Percentiles rank a stretch among this genome's conserved stretches.
phyloP scores from a whole-genome alignment of 2,329 filamentous ascomycete species.

The Hypoxylon sp. region DNA sequence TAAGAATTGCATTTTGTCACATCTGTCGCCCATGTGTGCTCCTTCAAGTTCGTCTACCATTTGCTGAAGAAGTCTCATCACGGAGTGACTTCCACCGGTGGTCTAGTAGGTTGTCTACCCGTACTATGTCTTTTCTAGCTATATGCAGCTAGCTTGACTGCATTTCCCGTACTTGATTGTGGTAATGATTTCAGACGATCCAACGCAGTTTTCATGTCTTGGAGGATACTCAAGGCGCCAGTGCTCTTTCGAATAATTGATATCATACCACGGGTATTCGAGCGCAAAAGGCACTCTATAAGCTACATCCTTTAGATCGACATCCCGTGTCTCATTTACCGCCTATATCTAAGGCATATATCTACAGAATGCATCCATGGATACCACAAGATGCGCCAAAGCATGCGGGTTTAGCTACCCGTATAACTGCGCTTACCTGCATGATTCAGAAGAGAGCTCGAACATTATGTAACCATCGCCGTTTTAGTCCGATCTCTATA shows the following conservation, averaged over 20 bases:
- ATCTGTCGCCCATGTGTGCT: conserved; percentile 46
- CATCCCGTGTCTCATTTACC: conserved; percentile 36
- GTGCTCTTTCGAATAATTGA: background rate
- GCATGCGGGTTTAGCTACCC: background rate
- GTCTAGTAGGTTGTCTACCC: conserved; percentile 1
- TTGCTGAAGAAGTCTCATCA: conserved; percentile 34
- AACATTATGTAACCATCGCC: conserved; percentile 28
- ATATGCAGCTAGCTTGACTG: conserved; percentile 15
- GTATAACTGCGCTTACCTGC: conserved; percentile 19
- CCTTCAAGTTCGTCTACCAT: conserved; percentile 7
- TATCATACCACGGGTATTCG: conserved; percentile 11
- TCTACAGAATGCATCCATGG: conserved; percentile 1
- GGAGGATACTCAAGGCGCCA: background rate
- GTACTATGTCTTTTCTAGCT: conserved; percentile 8
- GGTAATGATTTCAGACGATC: background rate
- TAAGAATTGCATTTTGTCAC: conserved; percentile 45
- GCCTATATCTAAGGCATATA: conserved; percentile 30
- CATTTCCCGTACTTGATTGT: background rate
- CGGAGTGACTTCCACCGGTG: conserved; percentile 14
- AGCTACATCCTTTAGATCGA: conserved; percentile 9
- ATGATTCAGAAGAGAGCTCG: conserved; percentile 12
- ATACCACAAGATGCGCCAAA: background rate
- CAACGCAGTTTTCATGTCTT: background rate
- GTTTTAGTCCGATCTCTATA: conserved; percentile 12
- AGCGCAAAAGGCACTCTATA: conserved; percentile 9